phyloP scores from a whole-genome alignment of 441 rosid genomes.

The Francoa sonchifolia region DNA sequence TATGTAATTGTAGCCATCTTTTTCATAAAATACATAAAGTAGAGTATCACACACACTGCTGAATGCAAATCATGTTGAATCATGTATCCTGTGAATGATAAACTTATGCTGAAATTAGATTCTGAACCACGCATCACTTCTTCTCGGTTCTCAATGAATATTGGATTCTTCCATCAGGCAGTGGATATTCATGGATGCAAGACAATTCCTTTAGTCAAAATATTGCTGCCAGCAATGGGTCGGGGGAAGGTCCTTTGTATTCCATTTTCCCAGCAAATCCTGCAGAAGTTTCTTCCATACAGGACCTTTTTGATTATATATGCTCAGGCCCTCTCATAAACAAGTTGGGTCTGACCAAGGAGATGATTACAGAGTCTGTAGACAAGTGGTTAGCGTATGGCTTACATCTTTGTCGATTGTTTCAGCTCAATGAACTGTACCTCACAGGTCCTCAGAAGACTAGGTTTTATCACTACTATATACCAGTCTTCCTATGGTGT shows the following conservation, averaged over 20 bases:
- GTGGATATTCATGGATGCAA: constrained; percentile 45
- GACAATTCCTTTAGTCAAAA: constrained; percentile 26
- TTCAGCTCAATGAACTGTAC: constrained; percentile 55
- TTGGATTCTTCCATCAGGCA: constrained; percentile 27
- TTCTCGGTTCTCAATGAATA: too few species aligned
- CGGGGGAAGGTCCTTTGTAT: constrained; percentile 15
- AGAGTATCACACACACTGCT: too few species aligned
- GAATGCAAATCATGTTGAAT: too few species aligned
- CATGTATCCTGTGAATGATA: too few species aligned
- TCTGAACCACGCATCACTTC: too few species aligned
- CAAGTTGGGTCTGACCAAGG: constrained; percentile 44
- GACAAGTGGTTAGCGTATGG: constrained; percentile 81
- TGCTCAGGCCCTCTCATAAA: constrained; percentile 75
- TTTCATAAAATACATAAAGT: too few species aligned
- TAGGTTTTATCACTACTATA: constrained; percentile 77
- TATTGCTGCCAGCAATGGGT: constrained; percentile 8
- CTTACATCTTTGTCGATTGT: constrained; percentile 44
- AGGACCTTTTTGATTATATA: constrained; percentile 66
- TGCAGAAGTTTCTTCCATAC: constrained; percentile 54
- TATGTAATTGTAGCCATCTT: too few species aligned
- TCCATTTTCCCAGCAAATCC: constrained; percentile 34
- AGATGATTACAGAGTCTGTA: constrained; percentile 49
- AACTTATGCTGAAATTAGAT: too few species aligned
- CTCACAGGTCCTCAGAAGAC: constrained; percentile 62
- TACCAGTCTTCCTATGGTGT: constrained; percentile 84